Evolutionary conservation across 192 early-diverging fungal genomes (phyloP), one percentile per base, ranked within the genome.

Genomic region (Backusella circina): DNA sequence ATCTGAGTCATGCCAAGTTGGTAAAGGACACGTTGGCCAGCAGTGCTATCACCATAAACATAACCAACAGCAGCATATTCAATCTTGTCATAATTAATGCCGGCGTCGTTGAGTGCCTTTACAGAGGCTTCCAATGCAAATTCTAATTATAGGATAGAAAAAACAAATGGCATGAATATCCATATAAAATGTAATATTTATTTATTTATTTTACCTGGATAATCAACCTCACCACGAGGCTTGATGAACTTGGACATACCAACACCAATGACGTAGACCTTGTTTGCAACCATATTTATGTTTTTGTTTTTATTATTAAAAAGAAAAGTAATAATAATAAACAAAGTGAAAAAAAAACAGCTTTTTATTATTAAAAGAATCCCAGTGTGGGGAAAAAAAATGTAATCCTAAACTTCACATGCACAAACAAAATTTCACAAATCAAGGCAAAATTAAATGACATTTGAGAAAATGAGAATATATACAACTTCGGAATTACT

Each of bases 1-100:
- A 91, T 91, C 73, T 91, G 90, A 16, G 89, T 90, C 86, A 92
- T 87, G 21, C 91, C 91, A n/a, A 93, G 82, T 77, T 91, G 91
- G 74, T 93, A 92, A 30, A 93, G 73, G 3, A 85, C 88, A 32
- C 92, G 86, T 79, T 93, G 92, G 33, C 91, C 92, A 44, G 84
- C 86, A 15, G 91, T 92, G 15, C 84, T 86, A 74, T 93, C 91
- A 57, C 88, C 89, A 75, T 86, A 91, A 72, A 84, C 80, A 65
- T 78, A 78, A 28, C 80, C 80, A n/a, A 82, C 79, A 57, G 85
- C 81, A 12, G 82, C 88, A 75, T 82, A 85, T 80, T 93, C 76
- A 51, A 93, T 82, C 39, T 77, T 77, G 79, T 93, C 92, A 79
- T 91, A 93, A 65, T 87, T 87, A 47, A 91, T 73, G 38, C 85